Percentiles rank a stretch among this genome's conserved stretches.
Evolutionary conservation across 805 yeast genomes (phyloP).

Genomic region (Nakazawaea ambrosiae): DNA sequence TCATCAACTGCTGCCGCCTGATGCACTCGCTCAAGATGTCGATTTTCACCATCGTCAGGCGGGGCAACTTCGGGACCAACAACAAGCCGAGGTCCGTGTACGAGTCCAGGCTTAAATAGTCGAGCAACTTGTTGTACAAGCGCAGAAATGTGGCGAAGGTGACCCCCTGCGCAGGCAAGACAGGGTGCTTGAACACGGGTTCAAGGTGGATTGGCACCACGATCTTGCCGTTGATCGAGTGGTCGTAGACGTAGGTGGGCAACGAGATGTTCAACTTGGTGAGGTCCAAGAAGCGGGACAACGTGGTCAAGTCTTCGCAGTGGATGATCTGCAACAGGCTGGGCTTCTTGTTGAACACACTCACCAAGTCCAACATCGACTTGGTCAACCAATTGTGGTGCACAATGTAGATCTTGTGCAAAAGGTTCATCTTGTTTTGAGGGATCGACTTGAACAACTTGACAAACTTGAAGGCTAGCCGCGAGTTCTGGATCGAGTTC

Average conservation of each 20-base stretch:
- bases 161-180: constrained; percentile 16
- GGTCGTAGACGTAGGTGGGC: constrained; percentile 65
- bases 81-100: constrained; percentile 1
- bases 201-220: constrained; percentile 38
- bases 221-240: constrained; percentile 41
- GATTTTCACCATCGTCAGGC: constrained; percentile 20
- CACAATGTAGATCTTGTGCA: constrained; percentile 65
- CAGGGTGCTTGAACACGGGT: constrained; percentile 23
- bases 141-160: constrained; percentile 24
- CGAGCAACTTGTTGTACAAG: constrained; percentile 25
- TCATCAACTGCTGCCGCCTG: constrained; percentile 39
- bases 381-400: constrained; percentile 90
- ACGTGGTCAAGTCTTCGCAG: constrained; percentile 26
- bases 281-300: constrained; percentile 57
- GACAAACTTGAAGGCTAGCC: constrained; percentile 25
- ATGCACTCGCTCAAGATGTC: constrained; percentile 41
- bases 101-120: constrained; percentile 17
- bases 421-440: constrained; percentile 40
- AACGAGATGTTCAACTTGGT: constrained; percentile 71
- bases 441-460: constrained; percentile 51
- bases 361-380: constrained; percentile 64
- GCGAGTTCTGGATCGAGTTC: constrained; percentile 29
- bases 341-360: constrained; percentile 28
- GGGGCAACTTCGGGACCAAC: neutral
- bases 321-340: constrained; percentile 19